These are phyloP conservation scores for Podochytrium sp. DNA, from an alignment of 192 early-diverging fungal species.

Conservation along the genomic window DNA sequence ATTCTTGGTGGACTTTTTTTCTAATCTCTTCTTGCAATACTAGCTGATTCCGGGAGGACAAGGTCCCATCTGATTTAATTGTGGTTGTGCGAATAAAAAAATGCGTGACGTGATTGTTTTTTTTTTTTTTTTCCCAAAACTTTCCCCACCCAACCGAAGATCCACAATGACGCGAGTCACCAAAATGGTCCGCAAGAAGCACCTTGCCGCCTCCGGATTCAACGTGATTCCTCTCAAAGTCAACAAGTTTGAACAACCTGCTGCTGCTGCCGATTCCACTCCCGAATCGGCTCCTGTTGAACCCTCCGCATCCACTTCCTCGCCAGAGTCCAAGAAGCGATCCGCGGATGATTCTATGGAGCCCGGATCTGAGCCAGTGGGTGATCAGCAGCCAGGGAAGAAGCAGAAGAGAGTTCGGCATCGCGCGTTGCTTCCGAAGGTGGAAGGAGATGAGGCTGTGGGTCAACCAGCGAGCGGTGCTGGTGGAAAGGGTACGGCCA, in stretches of 20 bases:
- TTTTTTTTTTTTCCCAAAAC: constrained; percentile 26
- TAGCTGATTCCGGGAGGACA: constrained; percentile 53
- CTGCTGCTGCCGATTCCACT: constrained; percentile 34
- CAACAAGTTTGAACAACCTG: constrained; percentile 41
- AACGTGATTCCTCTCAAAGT: constrained; percentile 49
- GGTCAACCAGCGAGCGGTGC: too few species aligned
- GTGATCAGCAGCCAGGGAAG: constrained; percentile 12
- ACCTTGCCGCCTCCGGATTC: constrained; percentile 54
- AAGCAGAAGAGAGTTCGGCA: constrained; percentile 33
- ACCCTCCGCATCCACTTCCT: neutral
- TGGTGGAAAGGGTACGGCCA: too few species aligned
- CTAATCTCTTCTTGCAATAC: neutral
- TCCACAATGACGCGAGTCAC: constrained; percentile 63
- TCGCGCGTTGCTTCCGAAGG: neutral
- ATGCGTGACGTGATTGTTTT: neutral
- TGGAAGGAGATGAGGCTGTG: neutral
- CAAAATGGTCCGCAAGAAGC: constrained; percentile 57
- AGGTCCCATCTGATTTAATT: constrained; percentile 5
- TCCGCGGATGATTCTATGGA: neutral
- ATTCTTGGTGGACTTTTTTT: neutral
- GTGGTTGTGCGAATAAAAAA: neutral
- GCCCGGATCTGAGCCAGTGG: too few species aligned
- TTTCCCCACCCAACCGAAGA: too few species aligned
- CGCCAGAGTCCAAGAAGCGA: neutral
- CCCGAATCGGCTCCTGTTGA: neutral